phyloP scores from a whole-genome alignment of 345 rosid genomes.

The Cardamine resedifolia region DNA sequence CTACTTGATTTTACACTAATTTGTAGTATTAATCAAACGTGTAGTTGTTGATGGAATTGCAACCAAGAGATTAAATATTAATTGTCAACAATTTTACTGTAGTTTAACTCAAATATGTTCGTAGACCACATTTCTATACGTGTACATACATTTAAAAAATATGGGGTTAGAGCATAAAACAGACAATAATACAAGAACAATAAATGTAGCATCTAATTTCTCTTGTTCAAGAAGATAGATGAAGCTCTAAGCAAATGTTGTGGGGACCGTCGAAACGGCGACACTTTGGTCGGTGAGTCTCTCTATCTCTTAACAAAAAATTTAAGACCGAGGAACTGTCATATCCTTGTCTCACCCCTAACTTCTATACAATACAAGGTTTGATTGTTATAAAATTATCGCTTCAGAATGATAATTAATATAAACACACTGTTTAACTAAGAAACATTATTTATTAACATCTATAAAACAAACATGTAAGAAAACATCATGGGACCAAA shows the following conservation, averaged over 20 bases:
- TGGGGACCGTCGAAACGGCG: conserved; percentile 34
- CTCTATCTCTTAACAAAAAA: conserved; percentile 23
- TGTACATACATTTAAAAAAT: neutral
- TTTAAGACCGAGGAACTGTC: conserved; percentile 18
- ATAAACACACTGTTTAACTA: neutral
- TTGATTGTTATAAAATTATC: neutral
- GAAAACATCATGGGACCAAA: neutral
- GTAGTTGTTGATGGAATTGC: neutral
- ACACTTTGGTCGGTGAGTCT: conserved; percentile 34
- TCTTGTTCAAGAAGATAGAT: conserved; percentile 21
- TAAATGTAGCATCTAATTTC: conserved; percentile 23
- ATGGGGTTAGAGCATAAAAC: conserved; percentile 6
- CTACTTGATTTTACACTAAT: neutral
- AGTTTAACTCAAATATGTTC: neutral
- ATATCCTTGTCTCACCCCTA: conserved; percentile 29
- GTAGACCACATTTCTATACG: neutral
- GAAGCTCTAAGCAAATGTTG: conserved; percentile 37
- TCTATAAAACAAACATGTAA: neutral
- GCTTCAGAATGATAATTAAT: neutral
- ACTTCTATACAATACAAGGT: neutral
- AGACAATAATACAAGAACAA: conserved; percentile 34
- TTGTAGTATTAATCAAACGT: neutral
- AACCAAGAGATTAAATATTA: neutral
- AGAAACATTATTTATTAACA: neutral
- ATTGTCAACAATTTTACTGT: neutral